Base-by-base conservation (phyloP, 768 basidiomycete species). In the Flagelloscypha sp. region DNA sequence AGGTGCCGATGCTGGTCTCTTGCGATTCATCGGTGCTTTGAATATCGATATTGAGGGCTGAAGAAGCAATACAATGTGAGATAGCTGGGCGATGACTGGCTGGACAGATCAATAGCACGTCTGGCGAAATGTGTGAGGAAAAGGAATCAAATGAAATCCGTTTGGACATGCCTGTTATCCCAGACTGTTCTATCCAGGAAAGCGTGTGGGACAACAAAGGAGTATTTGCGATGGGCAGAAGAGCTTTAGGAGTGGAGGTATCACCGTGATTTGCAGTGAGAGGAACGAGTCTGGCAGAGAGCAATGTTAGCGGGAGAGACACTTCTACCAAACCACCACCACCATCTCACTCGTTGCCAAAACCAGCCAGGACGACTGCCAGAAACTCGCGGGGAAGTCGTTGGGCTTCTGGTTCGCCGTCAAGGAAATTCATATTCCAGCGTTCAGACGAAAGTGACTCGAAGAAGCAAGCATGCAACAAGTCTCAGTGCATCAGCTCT, bases 21-120 rank as follows among this genome's bases (percentile, higher is more conserved):
- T 68, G 72, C 5, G 79, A 73, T 47, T 87, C 82, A 35, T 88
- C 86, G 33, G 77, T 84, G 2, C 84, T 75, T 50, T 89, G 85
- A 7, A 93, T 58, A 44, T 88, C 83, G 34, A 94, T 76, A 2
- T 68, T 64, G 8, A 88, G 62, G 21, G 78, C 69, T 2, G 85
- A 75, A 4, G 88, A 90, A 48, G 83, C 76, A 31, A 95, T 79
- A 53, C 89, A 82, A 47, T 93, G 82, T 19, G 85, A 80, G 48
- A 95, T 75, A 2, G 77, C 66, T 2, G 74, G 62, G 7, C 83
- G 77, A 50, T 92, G 88, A 7, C 74, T 63, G 9, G 77, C 58
- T 15, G 92, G 89, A 47, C 87, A 90, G 42, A 95, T 79, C 27
- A 95, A 65, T 11, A 94, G 70, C 18, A 93, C 80, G 54, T 94